phyloP scores from a whole-genome alignment of 2,329 filamentous ascomycete species.

The Orbilia blumenaviensis region DNA sequence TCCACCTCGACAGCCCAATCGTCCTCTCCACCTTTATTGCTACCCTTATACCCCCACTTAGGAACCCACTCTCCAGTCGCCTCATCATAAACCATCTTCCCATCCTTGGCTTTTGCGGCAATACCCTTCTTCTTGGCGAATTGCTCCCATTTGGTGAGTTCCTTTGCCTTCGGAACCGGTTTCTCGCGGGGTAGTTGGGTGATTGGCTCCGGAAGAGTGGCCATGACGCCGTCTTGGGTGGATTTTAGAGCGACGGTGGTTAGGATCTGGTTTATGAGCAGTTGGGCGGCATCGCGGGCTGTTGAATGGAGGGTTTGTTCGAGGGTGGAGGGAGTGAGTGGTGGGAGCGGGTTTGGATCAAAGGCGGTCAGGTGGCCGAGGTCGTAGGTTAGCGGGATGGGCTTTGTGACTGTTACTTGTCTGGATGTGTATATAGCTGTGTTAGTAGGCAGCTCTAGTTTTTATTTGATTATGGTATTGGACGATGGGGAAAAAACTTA shows the following conservation, averaged over 20 bases:
- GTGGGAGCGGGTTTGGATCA: slow-evolving; percentile 82
- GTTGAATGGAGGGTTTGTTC: slow-evolving; percentile 76
- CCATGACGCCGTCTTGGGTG: slow-evolving; percentile 75
- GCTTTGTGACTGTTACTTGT: slow-evolving; percentile 71
- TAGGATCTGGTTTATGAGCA: slow-evolving; percentile 91
- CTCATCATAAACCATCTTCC: slow-evolving; percentile 85
- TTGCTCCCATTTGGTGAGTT: slow-evolving; percentile 91
- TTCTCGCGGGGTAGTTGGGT: slow-evolving; percentile 89
- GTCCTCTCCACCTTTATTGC: slow-evolving; percentile 82
- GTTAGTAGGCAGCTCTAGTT: not conserved
- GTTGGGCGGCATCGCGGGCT: slow-evolving; percentile 89
- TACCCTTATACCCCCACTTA: slow-evolving; percentile 93
- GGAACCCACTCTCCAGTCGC: slow-evolving; percentile 85
- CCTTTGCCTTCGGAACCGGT: slow-evolving; percentile 80
- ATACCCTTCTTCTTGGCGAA: slow-evolving; percentile 98
- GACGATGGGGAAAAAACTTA: slow-evolving; percentile 3
- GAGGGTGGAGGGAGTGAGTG: slow-evolving; percentile 65
- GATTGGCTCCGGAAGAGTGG: slow-evolving; percentile 75
- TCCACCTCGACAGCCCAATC: slow-evolving; percentile 95
- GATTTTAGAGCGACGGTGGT: slow-evolving; percentile 83
- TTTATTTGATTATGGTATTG: not conserved
- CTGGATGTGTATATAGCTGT: slow-evolving; percentile 23
- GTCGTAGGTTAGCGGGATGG: slow-evolving; percentile 91
- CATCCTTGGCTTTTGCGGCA: slow-evolving; percentile 82
- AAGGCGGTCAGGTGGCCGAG: slow-evolving; percentile 84